Evolutionary conservation across 2,329 filamentous ascomycete species (phyloP).

Genomic region (Beauveria caledonica): DNA sequence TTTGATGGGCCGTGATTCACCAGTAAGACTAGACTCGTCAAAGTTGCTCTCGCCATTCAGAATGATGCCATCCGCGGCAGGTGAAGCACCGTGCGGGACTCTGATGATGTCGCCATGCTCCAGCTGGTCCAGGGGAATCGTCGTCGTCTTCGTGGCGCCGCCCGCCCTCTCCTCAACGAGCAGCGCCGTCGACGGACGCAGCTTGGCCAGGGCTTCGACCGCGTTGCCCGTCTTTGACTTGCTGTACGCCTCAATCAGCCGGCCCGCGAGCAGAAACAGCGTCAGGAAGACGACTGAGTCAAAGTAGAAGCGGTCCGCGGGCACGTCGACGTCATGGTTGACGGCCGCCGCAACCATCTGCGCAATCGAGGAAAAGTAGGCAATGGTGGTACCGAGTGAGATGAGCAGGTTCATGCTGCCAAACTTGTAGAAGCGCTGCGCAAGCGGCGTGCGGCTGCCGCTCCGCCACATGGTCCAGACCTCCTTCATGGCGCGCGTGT

Average conservation of each 20-base stretch:
- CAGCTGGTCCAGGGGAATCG: conserved; percentile 57
- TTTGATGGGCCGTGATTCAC: conserved; percentile 60
- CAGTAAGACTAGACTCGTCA: conserved; percentile 85
- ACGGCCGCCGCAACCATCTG: conserved; percentile 61
- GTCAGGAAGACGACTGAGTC: conserved; percentile 91
- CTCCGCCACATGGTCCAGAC: conserved; percentile 68
- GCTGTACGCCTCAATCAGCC: conserved; percentile 81
- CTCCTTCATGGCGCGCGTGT: conserved; percentile 70
- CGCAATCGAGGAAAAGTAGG: conserved; percentile 74
- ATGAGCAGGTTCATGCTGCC: conserved; percentile 96
- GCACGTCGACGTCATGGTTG: conserved; percentile 27
- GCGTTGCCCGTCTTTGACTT: conserved; percentile 86
- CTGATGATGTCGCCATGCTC: conserved; percentile 68
- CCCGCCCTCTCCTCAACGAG: conserved; percentile 45
- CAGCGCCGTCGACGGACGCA: conserved; percentile 69
- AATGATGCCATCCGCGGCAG: conserved; percentile 72
- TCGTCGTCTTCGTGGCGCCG: conserved; percentile 30
- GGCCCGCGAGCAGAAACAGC: conserved; percentile 68
- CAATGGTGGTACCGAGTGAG: conserved; percentile 78
- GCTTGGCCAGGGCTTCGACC: conserved; percentile 67
- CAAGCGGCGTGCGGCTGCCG: conserved; percentile 62
- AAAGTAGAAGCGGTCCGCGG: conserved; percentile 62
- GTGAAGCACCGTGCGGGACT: conserved; percentile 71
- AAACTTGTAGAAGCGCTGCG: conserved; percentile 79
- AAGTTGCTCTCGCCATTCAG: conserved; percentile 58